Evolutionary conservation across 306 rosid genomes (phyloP).

Genomic region (Senna siamea): DNA sequence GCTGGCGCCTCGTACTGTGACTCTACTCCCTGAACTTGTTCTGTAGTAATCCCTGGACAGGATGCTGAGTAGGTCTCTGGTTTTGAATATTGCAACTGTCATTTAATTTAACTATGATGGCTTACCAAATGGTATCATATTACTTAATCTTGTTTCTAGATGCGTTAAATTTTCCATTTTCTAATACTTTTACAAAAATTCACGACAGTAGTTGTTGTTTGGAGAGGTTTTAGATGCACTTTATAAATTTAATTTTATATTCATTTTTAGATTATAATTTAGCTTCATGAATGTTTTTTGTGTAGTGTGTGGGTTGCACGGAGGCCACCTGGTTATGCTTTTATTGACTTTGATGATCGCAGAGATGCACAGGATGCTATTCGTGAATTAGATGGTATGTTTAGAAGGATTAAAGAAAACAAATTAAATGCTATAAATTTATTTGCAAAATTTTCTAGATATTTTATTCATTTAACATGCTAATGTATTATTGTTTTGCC

Average conservation of each 20-base stretch:
- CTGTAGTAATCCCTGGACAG: not conserved
- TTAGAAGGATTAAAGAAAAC: not conserved
- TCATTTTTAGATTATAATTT: not conserved
- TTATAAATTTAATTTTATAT: not conserved
- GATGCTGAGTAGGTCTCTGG: not conserved
- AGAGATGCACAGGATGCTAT: conserved; percentile 96
- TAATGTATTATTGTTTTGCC: conserved; percentile 53
- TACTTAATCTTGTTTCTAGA: not conserved
- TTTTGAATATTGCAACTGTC: not conserved
- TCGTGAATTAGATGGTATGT: conserved; percentile 90
- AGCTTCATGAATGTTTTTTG: not conserved
- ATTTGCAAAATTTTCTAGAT: not conserved
- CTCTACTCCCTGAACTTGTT: not conserved
- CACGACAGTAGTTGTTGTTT: not conserved
- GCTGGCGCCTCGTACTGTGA: not conserved
- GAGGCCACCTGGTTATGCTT: conserved; percentile 98
- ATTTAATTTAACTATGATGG: not conserved
- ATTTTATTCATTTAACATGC: conserved; percentile 34
- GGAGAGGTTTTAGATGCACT: not conserved
- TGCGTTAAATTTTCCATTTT: not conserved
- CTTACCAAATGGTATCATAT: not conserved
- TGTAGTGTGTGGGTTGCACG: conserved; percentile 99
- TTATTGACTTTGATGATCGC: conserved; percentile 88
- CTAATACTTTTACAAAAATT: not conserved
- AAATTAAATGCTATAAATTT: not conserved